Conservation (phyloP, 352 stramenopile species). For the Pythium myriotylum region DNA sequence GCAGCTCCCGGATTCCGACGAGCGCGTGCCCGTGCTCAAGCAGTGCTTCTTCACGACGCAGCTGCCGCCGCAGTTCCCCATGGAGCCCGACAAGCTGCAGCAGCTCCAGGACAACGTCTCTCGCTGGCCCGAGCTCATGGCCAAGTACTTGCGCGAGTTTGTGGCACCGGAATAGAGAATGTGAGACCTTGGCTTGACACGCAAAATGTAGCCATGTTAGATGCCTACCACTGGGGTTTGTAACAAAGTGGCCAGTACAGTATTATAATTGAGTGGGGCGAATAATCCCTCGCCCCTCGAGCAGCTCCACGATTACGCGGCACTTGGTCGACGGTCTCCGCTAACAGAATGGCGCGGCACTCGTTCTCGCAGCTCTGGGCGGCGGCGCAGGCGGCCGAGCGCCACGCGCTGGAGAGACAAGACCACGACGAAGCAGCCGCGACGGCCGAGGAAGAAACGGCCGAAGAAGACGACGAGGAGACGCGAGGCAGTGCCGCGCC, state of each 20-base stretch:
- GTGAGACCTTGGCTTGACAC: too few relatives aligned
- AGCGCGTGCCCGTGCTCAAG: slow-evolving; percentile 21
- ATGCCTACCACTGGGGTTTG: too few relatives aligned
- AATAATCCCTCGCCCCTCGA: too few relatives aligned
- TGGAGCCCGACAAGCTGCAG: background rate
- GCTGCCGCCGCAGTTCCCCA: slow-evolving; percentile 13
- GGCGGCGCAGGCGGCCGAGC: slow-evolving; percentile 1
- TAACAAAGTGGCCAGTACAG: too few relatives aligned
- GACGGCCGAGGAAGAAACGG: background rate
- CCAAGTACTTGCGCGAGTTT: slow-evolving; percentile 3
- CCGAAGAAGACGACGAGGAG: background rate
- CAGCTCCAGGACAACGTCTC: slow-evolving; percentile 6
- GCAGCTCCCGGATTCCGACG: slow-evolving; percentile 1
- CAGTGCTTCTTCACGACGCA: slow-evolving; percentile 11
- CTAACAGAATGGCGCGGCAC: too few relatives aligned
- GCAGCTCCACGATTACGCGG: too few relatives aligned
- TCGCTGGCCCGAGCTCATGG: slow-evolving; percentile 1
- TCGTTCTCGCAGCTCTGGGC: slow-evolving; percentile 10
- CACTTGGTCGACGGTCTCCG: too few relatives aligned
- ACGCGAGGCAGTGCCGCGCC: background rate
- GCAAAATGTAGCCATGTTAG: too few relatives aligned
- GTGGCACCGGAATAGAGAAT: background rate
- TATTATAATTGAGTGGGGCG: too few relatives aligned
- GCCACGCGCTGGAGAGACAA: background rate
- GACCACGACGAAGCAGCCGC: background rate